These are phyloP conservation scores for Mucor circinelloides DNA, from an alignment of 371 early-diverging fungal species.

Conservation along the genomic window DNA sequence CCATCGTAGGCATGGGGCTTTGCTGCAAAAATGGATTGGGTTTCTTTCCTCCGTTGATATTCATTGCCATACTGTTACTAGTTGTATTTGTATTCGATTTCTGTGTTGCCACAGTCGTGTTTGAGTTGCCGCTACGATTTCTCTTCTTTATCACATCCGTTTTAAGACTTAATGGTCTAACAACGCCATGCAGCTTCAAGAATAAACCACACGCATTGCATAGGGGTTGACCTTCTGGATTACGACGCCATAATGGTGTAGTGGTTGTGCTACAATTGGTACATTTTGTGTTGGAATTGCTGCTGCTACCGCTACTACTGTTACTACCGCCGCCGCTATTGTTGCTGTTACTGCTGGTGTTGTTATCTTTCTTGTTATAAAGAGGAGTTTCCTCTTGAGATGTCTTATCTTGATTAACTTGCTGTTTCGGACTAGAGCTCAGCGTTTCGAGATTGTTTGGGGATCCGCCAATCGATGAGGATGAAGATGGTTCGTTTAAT, in stretches of 20 bases:
- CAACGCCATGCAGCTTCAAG: conserved; percentile 85
- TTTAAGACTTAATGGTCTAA: conserved; percentile 81
- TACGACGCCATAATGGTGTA: conserved; percentile 97
- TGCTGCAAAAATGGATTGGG: conserved; percentile 14
- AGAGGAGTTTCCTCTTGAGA: conserved; percentile 3
- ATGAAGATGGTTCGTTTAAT: neutral
- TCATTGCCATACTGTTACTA: neutral
- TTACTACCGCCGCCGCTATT: neutral
- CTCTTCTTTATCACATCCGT: conserved; percentile 87
- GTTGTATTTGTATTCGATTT: neutral
- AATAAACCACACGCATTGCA: conserved; percentile 75
- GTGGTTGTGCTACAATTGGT: conserved; percentile 89
- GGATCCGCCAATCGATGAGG: conserved; percentile 11
- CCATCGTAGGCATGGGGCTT: neutral
- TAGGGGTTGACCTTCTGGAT: conserved; percentile 68
- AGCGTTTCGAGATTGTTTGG: neutral
- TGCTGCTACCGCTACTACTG: conserved; percentile 1
- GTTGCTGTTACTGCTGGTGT: neutral
- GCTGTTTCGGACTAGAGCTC: neutral
- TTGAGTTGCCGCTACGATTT: conserved; percentile 52
- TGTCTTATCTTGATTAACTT: conserved; percentile 2
- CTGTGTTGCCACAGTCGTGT: neutral
- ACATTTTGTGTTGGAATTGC: conserved; percentile 57
- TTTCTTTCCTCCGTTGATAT: conserved; percentile 11
- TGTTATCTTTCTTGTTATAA: conserved; percentile 2